Conservation (phyloP, 2,329 filamentous ascomycete genomes). For the Mycocentrospora acerina region DNA sequence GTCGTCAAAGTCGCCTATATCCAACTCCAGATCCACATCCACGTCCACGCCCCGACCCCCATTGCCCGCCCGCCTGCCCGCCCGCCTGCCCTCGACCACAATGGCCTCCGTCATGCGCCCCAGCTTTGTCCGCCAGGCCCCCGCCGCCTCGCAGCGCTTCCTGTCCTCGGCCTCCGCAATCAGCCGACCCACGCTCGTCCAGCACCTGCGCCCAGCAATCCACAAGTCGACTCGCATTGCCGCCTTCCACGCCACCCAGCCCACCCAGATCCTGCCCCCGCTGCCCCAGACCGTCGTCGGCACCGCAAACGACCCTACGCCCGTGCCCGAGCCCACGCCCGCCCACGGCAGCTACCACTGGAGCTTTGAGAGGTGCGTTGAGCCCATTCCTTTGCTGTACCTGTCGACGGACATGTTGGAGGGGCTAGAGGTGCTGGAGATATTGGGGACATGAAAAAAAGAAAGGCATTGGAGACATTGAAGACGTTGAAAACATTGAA, state of each 20-base stretch:
- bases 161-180: constrained; percentile 44
- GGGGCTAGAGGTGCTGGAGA: too few relatives aligned
- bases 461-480: too few relatives aligned
- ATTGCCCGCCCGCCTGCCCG: constrained; percentile 4
- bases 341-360: constrained; percentile 97
- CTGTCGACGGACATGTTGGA: too few relatives aligned
- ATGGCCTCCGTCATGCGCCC: constrained; percentile 59
- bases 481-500: too few relatives aligned
- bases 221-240: constrained; percentile 58
- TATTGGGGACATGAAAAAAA: too few relatives aligned
- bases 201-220: constrained; percentile 41
- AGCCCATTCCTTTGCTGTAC: too few relatives aligned
- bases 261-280: constrained; percentile 75
- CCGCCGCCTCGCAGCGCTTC: constrained; percentile 46
- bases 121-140: constrained; percentile 51
- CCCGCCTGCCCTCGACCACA: constrained; percentile 15
- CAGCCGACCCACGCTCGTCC: constrained; percentile 36
- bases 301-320: constrained; percentile 81
- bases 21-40: too few relatives aligned
- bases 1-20: too few relatives aligned
- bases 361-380: constrained; percentile 76
- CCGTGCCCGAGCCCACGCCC: constrained; percentile 70
- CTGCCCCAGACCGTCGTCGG: constrained; percentile 83
- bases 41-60: constrained; percentile 7
- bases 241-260: constrained; percentile 83